These are phyloP conservation scores for Chaetoceros muelleri DNA, from an alignment of 108 stramenopile genomes.

Conservation along the genomic window DNA sequence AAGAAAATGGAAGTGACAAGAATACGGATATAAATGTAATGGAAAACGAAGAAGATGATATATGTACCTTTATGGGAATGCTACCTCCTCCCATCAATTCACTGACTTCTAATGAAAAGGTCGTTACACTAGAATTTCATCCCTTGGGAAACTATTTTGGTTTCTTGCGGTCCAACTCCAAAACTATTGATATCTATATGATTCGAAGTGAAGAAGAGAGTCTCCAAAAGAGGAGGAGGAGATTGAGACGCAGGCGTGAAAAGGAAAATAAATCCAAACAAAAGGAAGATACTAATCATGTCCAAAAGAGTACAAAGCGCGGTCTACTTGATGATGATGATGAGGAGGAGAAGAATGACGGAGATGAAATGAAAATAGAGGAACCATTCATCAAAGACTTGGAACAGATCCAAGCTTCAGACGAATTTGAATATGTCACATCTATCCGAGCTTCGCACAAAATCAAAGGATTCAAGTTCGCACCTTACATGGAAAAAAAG, in stretches of 20 bases:
- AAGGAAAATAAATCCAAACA: conserved; percentile 39
- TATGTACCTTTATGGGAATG: conserved; percentile 62
- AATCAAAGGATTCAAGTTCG: conserved; percentile 66
- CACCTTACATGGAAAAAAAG: conserved; percentile 41
- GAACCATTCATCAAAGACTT: conserved; percentile 11
- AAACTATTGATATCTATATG: conserved; percentile 68
- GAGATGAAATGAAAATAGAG: neutral
- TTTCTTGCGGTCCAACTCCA: conserved; percentile 55
- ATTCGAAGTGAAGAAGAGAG: conserved; percentile 60
- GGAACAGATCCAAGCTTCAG: conserved; percentile 58
- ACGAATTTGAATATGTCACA: conserved; percentile 86
- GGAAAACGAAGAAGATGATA: conserved; percentile 30
- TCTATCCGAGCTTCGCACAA: conserved; percentile 75
- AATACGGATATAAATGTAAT: conserved; percentile 1
- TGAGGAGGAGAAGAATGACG: conserved; percentile 25
- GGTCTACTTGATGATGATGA: conserved; percentile 69
- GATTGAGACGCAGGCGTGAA: conserved; percentile 58
- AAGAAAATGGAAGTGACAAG: neutral
- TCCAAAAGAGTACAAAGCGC: conserved; percentile 32
- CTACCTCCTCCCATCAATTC: conserved; percentile 53
- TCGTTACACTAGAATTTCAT: conserved; percentile 60
- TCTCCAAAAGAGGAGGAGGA: conserved; percentile 70
- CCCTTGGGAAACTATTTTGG: conserved; percentile 66
- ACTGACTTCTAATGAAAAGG: conserved; percentile 44
- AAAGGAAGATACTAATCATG: conserved; percentile 9